Base-by-base conservation (phyloP, 768 basidiomycete genomes). In the Agrocybe chaxingu region DNA sequence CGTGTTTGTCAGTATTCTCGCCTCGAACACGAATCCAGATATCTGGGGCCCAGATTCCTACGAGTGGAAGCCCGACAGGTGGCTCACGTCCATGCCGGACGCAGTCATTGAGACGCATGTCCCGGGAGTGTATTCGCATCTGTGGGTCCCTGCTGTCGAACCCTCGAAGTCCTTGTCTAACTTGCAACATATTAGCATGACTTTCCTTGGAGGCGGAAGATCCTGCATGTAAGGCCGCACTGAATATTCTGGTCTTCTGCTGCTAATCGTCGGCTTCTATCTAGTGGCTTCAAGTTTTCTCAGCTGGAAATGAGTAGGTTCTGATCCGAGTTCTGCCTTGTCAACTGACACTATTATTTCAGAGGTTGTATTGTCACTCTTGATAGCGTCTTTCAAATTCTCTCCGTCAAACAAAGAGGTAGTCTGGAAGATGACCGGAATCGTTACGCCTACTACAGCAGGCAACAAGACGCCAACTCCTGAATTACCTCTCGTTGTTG, bases 51-150 rank as follows among this genome's bases (percentile, higher is more conserved):
- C 69, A 1, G 77, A 79, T 51, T 71, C 73, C 4, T 32, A 61
- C 11, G 72, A 76, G 51, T 78, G 73, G 67, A 77, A 72, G 48
- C 77, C 77, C 0, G 75, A 77, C 48, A 60, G 78, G 11, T 80
- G 79, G 78, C 57, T 78, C 6, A 57, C 60, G 0, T 55, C 49
- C 9, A 47, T 62, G 12, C 61, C 57, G 7, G 53, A 62, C 13
- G 51, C 52, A 13, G 62, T 72, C 6, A 50, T 52, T 3, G 57
- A 62, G n/a, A 70, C 69, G 2, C 66, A 63, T 8, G 58, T 76
- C 8, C 76, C 76, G 2, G 76, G 75, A 2, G 53, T 74, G 2
- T 75, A 73, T 54, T 70, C 74, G 0, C 66, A 72, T 42, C 57
- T 74, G 73, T 66, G 44, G 45, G 64, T 58, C 8, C 24, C 4